Evolutionary conservation across 106 monocot species (phyloP), one percentile per base, ranked within the genome.

Genomic region (Dioscorea dumetorum): DNA sequence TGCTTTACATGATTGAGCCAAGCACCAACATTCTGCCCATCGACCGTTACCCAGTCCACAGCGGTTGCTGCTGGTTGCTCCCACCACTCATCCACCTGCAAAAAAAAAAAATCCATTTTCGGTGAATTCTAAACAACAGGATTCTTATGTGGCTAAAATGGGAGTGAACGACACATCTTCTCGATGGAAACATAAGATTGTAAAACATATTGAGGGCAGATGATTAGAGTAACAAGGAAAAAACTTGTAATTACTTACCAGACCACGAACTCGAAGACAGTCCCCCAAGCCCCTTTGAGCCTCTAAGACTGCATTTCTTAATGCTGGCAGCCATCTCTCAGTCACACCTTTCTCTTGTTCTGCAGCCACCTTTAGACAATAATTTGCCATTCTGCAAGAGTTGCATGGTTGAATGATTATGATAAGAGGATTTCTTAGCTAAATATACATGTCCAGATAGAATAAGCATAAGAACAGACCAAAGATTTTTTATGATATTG

Each of bases 61-160:
- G 70, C 82, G 11, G 97, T 97, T 50, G 89, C 88, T 17, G 89
- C 92, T 2, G 92, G 97, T 70, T 97, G 97, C 62, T 97, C 97
- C 88, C 92, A 97, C 97, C 97, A 97, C 65, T 97, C 89, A 70
- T 97, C 92, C 17, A 95, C 95, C 91, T 95, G 76, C 48, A 67
- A n/a, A 74, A 63, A n/a, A n/a, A n/a, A n/a, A n/a, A 22, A 41
- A 3, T 41, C 10, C 41, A 10, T 41, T 6, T n/a, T 0, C 2
- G 41, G 41, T 41, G 41, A 41, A 41, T 3, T 41, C 41, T 8
- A 10, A 41, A 41, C 41, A n/a, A n/a, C n/a, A n/a, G n/a, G n/a
- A n/a, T n/a, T n/a, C n/a, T n/a, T n/a, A n/a, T n/a, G n/a, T n/a
- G n/a, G 41, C 41, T 41, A 41, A 41, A 41, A 41, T 0, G 10